Percentiles rank a stretch among this genome's conserved stretches.
Conservation (phyloP, 176 grass and related monocot species). For the Carex scoparia region DNA sequence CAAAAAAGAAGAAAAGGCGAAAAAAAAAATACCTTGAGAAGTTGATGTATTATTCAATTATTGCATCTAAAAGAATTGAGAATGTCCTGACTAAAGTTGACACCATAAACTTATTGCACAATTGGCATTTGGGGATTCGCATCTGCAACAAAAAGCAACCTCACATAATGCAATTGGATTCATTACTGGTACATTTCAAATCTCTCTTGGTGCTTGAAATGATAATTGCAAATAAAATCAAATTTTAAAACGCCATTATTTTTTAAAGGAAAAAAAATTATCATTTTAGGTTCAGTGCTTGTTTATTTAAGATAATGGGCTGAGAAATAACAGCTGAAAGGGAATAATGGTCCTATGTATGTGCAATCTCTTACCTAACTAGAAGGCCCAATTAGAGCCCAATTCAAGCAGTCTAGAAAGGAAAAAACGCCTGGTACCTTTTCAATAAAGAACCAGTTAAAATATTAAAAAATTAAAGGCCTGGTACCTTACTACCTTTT, state of each 20-base stretch:
- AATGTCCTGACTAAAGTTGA: background rate
- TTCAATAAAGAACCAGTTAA: background rate
- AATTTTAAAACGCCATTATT: background rate
- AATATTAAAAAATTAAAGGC: background rate
- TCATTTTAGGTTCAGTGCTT: background rate
- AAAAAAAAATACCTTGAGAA: background rate
- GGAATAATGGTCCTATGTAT: background rate
- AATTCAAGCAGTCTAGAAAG: background rate
- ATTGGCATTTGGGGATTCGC: background rate
- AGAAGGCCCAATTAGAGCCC: background rate
- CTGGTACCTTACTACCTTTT: background rate
- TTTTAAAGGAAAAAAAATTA: background rate
- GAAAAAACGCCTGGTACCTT: background rate
- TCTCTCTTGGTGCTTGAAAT: background rate
- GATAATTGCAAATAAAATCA: background rate
- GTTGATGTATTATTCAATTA: background rate
- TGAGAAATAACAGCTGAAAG: background rate
- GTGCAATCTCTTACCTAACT: background rate
- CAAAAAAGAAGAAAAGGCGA: background rate
- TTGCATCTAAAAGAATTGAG: background rate
- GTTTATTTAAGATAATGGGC: background rate
- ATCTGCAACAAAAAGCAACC: background rate
- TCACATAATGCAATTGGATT: background rate
- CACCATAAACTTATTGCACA: background rate
- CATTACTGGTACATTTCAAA: background rate